A percentile compares a stretch with the other conserved stretches of the same genome.
Conservation (phyloP, 345 rosid genomes). For the Populus euphratica region DNA sequence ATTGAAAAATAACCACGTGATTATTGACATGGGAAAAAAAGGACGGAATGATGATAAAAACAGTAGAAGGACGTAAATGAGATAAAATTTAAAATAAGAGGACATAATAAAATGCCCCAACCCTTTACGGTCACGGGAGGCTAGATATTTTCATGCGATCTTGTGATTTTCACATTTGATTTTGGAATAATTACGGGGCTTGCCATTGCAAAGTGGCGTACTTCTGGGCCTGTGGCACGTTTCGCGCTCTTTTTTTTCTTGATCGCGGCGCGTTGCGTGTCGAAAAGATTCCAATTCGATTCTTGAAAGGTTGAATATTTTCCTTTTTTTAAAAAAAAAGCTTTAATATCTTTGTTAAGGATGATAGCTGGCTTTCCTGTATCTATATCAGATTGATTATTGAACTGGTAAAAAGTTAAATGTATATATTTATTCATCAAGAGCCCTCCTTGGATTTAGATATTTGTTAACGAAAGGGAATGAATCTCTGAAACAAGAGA, state of each 20-base stretch:
- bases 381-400: too few species aligned
- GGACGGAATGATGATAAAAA: neutral
- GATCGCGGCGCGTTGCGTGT: neutral
- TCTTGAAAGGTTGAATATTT: neutral
- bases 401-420: too few species aligned
- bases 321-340: neutral
- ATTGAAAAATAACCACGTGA: too few species aligned
- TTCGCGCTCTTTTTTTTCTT: neutral
- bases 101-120: neutral
- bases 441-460: too few species aligned
- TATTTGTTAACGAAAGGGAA: too few species aligned
- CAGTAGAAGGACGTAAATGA: neutral
- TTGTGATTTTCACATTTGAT: neutral
- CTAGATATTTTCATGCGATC: slow-evolving; percentile 38
- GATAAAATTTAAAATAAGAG: neutral
- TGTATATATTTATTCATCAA: too few species aligned
- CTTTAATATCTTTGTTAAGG: too few species aligned
- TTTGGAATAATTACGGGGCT: slow-evolving; percentile 12
- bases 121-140: neutral
- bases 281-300: neutral
- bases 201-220: slow-evolving; percentile 26
- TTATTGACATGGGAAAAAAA: too few species aligned
- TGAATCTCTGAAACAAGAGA: neutral
- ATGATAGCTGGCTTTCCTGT: too few species aligned
- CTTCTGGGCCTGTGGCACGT: neutral